A percentile compares a stretch with the other conserved stretches of the same genome.
Evolutionary conservation across 179 eudicot genomes (phyloP).

Genomic region (Beta corolliflora): DNA sequence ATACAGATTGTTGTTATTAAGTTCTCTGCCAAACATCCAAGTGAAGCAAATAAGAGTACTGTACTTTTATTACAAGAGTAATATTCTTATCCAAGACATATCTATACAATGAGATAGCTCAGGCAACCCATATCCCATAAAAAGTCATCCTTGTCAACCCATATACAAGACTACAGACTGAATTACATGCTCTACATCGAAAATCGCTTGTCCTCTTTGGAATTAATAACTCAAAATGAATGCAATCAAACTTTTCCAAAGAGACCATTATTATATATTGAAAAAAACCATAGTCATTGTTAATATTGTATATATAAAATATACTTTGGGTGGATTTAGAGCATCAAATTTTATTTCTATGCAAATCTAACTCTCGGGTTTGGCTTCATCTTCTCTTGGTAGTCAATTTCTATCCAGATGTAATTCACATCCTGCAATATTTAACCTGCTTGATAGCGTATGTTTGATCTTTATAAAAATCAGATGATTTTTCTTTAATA

Average conservation of each 20-base stretch:
- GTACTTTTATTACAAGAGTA: background rate
- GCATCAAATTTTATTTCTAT: too few relatives aligned
- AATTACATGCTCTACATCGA: background rate
- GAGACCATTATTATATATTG: background rate
- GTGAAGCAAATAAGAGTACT: conserved; percentile 4
- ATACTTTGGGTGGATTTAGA: too few relatives aligned
- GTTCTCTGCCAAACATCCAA: conserved; percentile 56
- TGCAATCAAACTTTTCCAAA: background rate
- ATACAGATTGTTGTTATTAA: conserved; percentile 80
- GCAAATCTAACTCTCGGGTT: too few relatives aligned
- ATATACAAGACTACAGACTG: background rate
- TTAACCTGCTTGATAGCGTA: too few relatives aligned
- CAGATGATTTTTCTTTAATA: too few relatives aligned
- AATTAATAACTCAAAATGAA: background rate
- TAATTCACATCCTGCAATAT: too few relatives aligned
- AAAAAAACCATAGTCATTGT: too few relatives aligned
- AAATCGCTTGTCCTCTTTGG: background rate
- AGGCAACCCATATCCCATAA: background rate
- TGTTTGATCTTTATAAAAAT: too few relatives aligned
- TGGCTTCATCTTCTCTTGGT: too few relatives aligned
- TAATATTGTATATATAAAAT: too few relatives aligned
- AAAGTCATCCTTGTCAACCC: background rate
- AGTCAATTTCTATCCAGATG: too few relatives aligned
- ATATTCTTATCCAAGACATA: background rate
- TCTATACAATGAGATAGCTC: background rate